phyloP scores from a whole-genome alignment of 2,329 filamentous ascomycete genomes.

The Geosmithia flava region DNA sequence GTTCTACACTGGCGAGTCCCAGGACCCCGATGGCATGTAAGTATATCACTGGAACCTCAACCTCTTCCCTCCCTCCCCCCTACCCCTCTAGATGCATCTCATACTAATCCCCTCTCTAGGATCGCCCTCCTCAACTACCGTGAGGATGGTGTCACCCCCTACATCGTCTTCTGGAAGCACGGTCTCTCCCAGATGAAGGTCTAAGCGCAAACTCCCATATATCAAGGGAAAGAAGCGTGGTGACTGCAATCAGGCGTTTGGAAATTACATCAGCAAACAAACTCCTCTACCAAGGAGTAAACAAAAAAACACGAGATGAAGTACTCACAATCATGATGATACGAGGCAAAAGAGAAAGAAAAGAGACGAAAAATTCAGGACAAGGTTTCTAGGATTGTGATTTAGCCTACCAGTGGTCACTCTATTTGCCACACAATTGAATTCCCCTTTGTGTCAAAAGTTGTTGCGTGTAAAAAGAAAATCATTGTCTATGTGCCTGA shows the following conservation, averaged over 20 bases:
- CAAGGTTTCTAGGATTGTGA: not conserved
- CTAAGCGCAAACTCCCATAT: constrained; percentile 35
- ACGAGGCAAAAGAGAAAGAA: not conserved
- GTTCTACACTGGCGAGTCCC: constrained; percentile 83
- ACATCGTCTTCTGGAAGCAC: constrained; percentile 88
- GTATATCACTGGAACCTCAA: constrained; percentile 21
- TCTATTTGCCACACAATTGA: not conserved
- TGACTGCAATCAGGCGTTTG: not conserved
- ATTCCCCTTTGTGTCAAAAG: too few relatives aligned
- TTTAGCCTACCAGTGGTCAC: not conserved
- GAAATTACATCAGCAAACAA: not conserved
- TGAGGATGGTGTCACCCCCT: constrained; percentile 88
- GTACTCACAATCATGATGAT: not conserved
- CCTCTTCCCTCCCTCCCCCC: not conserved
- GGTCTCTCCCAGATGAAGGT: constrained; percentile 85
- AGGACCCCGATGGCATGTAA: constrained; percentile 90
- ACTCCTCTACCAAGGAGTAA: not conserved
- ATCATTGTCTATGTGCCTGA: not conserved
- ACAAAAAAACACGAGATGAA: not conserved
- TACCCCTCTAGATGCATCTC: not conserved
- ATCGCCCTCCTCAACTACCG: constrained; percentile 94
- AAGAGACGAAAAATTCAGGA: not conserved
- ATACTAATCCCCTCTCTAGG: constrained; percentile 30
- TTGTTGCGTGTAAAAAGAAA: not conserved
- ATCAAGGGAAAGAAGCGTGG: not conserved